Evolutionary conservation across 1,284 basidiomycete genomes (phyloP).

Genomic region (Trametes pubescens): DNA sequence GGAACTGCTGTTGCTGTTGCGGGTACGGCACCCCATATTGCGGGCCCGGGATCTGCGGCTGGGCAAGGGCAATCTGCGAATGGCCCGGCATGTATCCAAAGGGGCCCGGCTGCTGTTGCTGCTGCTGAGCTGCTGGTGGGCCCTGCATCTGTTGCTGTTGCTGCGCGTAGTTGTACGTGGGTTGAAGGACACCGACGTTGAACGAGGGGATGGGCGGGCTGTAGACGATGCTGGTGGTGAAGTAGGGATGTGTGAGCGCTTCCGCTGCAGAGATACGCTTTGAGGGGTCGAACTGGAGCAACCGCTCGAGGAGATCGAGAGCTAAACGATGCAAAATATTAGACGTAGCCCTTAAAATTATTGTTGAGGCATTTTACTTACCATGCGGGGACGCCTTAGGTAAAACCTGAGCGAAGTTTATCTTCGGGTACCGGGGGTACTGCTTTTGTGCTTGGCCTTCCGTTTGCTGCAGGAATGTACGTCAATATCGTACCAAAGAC

Average conservation of each 20-base stretch:
- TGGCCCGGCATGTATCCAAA: conserved; percentile 43
- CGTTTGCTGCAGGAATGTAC: conserved; percentile 61
- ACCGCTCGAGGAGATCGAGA: conserved; percentile 92
- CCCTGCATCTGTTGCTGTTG: conserved; percentile 49
- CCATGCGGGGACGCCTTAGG: conserved; percentile 93
- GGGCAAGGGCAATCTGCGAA: conserved; percentile 44
- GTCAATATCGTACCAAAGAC: conserved; percentile 1
- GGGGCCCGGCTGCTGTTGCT: conserved; percentile 46
- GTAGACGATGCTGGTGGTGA: conserved; percentile 66
- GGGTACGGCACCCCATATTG: conserved; percentile 42
- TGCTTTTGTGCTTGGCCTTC: conserved; percentile 86
- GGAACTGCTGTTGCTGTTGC: conserved; percentile 31
- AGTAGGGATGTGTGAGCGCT: conserved; percentile 94
- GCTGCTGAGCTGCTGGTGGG: conserved; percentile 50
- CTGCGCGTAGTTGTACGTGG: conserved; percentile 74
- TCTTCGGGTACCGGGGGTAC: conserved; percentile 92
- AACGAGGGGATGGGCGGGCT: conserved; percentile 51
- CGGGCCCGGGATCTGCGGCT: conserved; percentile 49
- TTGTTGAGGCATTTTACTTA: conserved; percentile 43
- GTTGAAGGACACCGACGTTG: conserved; percentile 66
- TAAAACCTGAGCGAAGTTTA: conserved; percentile 88
- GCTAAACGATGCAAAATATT: conserved; percentile 56
- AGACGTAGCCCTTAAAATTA: neutral
- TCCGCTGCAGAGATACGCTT: conserved; percentile 94
- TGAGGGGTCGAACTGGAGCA: conserved; percentile 96